These are phyloP conservation scores for Boletus calvinii DNA, from an alignment of 1,284 basidiomycete species.

Conservation along the genomic window DNA sequence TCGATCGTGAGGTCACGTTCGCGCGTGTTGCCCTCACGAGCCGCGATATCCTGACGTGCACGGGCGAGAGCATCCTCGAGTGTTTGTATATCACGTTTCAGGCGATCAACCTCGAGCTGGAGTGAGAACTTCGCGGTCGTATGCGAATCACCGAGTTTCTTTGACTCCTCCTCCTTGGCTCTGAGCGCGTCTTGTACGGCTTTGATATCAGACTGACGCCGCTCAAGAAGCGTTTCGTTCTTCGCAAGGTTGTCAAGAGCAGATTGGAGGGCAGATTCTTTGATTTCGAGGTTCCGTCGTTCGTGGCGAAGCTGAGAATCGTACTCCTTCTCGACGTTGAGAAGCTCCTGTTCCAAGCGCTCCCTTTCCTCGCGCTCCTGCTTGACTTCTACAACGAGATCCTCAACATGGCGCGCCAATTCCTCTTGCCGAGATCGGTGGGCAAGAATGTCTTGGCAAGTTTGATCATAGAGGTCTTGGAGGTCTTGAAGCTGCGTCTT, in stretches of 20 bases:
- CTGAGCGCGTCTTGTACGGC: constrained; percentile 75
- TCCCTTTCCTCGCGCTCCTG: constrained; percentile 57
- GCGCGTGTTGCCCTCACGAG: constrained; percentile 42
- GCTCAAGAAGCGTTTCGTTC: constrained; percentile 56
- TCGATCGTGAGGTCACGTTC: constrained; percentile 40
- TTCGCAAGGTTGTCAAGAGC: constrained; percentile 61
- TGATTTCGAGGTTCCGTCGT: constrained; percentile 60
- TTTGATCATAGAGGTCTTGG: constrained; percentile 59
- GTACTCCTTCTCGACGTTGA: constrained; percentile 55
- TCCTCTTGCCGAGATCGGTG: constrained; percentile 72
- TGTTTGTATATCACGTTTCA: constrained; percentile 81
- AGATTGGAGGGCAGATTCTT: constrained; percentile 63
- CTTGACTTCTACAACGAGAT: constrained; percentile 66
- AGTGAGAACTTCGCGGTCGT: constrained; percentile 84
- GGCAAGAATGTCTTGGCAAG: constrained; percentile 56
- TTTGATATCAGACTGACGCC: constrained; percentile 71
- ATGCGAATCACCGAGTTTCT: constrained; percentile 68
- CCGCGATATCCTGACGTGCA: constrained; percentile 68
- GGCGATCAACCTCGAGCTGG: constrained; percentile 87
- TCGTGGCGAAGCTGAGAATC: constrained; percentile 58
- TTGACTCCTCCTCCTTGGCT: constrained; percentile 56
- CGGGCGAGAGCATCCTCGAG: constrained; percentile 80
- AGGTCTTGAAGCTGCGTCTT: constrained; percentile 65
- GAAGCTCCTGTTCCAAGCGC: constrained; percentile 53
- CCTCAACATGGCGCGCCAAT: constrained; percentile 72